A percentile compares a stretch with the other conserved stretches of the same genome.
phyloP scores from a whole-genome alignment of 2,329 filamentous ascomycete genomes.

The Aspergillus vadensis region DNA sequence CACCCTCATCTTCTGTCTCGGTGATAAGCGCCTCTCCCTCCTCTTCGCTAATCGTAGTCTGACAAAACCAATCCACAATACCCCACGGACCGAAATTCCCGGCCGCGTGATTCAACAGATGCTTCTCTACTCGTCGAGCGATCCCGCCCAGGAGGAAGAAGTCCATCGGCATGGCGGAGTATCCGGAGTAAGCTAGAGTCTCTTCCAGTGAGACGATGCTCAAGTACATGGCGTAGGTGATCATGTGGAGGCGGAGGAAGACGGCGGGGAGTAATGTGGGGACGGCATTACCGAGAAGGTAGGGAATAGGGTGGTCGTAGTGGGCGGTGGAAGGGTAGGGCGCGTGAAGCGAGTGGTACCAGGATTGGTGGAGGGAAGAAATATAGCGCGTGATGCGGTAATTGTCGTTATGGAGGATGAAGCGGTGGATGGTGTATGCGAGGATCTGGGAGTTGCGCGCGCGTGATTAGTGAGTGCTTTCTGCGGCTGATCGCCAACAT shows the following conservation, averaged over 20 bases:
- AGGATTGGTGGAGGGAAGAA: slow-evolving; percentile 57
- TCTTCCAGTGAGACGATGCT: slow-evolving; percentile 60
- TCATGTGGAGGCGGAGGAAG: slow-evolving; percentile 61
- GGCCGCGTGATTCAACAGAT: slow-evolving; percentile 52
- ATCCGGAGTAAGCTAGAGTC: slow-evolving; percentile 62
- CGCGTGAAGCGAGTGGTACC: slow-evolving; percentile 58
- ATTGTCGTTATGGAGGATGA: slow-evolving; percentile 64
- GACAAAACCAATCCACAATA: slow-evolving; percentile 48
- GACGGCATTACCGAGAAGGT: slow-evolving; percentile 57
- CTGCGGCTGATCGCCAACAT: neutral
- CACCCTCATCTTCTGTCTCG: neutral
- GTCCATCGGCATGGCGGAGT: slow-evolving; percentile 58
- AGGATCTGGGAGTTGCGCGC: slow-evolving; percentile 25
- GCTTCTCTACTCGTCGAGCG: slow-evolving; percentile 58
- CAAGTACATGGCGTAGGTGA: slow-evolving; percentile 60
- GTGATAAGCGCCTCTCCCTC: slow-evolving; percentile 50
- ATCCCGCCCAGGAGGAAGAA: slow-evolving; percentile 59
- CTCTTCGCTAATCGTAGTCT: slow-evolving; percentile 46
- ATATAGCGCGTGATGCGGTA: slow-evolving; percentile 31
- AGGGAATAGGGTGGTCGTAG: slow-evolving; percentile 62
- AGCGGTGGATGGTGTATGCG: slow-evolving; percentile 71
- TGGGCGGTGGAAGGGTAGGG: slow-evolving; percentile 61
- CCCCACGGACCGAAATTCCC: slow-evolving; percentile 52
- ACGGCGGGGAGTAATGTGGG: slow-evolving; percentile 60
- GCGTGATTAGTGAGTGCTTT: neutral